Conservation (phyloP, 2,329 filamentous ascomycete species). For the Graphilbum ipis-grandicollis region DNA sequence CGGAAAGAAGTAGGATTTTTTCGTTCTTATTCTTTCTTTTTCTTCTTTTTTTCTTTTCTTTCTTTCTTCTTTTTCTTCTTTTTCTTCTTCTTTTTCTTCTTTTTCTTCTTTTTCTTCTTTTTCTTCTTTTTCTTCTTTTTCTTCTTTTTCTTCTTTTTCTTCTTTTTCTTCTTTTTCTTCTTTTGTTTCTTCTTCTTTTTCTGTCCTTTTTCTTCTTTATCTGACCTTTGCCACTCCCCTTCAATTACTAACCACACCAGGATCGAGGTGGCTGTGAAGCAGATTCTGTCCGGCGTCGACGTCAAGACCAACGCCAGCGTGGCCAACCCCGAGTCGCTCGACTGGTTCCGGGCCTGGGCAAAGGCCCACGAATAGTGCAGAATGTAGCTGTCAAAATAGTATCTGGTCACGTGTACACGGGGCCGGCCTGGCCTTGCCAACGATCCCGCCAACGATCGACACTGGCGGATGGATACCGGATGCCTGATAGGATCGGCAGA, state of each 20-base stretch:
- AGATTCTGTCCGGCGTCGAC: constrained; percentile 75
- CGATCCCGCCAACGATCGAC: too few species aligned
- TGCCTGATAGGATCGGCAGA: too few species aligned
- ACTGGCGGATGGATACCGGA: too few species aligned
- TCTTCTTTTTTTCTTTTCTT: not conserved
- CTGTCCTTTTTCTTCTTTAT: not conserved
- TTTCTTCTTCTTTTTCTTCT: not conserved
- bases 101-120: not conserved
- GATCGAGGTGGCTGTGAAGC: constrained; percentile 90
- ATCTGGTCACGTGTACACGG: too few species aligned
- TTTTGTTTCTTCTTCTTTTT: not conserved
- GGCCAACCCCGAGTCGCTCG: constrained; percentile 75
- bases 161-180: too few species aligned
- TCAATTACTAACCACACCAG: too few species aligned
- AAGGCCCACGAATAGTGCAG: constrained; percentile 20
- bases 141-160: too few species aligned
- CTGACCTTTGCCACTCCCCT: too few species aligned
- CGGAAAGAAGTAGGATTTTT: constrained; percentile 72
- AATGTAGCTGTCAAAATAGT: too few species aligned
- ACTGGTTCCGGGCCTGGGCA: constrained; percentile 77
- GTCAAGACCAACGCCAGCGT: constrained; percentile 85
- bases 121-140: not conserved
- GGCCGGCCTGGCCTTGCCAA: too few species aligned
- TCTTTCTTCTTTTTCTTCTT: constrained; percentile 10
- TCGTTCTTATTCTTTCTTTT: not conserved